phyloP scores from a whole-genome alignment of 768 basidiomycete species.

The Boletus barrowsii region DNA sequence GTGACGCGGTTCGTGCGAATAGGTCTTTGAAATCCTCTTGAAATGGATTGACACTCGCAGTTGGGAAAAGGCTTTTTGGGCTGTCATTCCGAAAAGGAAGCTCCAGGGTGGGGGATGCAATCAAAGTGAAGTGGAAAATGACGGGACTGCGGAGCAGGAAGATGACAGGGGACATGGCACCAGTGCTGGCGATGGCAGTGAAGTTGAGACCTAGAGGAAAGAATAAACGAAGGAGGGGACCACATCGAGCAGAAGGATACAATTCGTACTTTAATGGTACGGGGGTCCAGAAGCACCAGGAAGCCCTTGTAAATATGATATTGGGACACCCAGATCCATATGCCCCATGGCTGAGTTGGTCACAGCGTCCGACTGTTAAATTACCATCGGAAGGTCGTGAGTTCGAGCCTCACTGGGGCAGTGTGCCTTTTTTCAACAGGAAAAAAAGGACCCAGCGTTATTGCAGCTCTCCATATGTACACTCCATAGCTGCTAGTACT shows the following conservation, averaged over 20 bases:
- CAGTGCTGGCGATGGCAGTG: neutral
- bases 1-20: conserved; percentile 2
- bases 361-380: conserved; percentile 49
- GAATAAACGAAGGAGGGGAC: neutral
- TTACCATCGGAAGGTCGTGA: conserved; percentile 47
- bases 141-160: neutral
- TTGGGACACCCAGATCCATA: neutral
- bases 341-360: conserved; percentile 55
- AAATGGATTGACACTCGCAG: conserved; percentile 82
- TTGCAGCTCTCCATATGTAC: no score
- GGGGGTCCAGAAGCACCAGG: no score
- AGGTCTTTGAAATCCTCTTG: conserved; percentile 86
- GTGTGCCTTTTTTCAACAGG: conserved; percentile 8
- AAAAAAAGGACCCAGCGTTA: no score
- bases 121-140: conserved; percentile 12
- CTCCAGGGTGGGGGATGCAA: conserved; percentile 44
- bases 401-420: conserved; percentile 55
- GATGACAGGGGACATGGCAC: neutral
- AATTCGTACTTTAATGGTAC: no score
- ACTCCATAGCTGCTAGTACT: neutral
- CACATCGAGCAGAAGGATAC: no score
- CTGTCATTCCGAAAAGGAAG: conserved; percentile 92
- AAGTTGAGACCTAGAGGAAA: neutral
- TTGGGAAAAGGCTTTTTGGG: conserved; percentile 84
- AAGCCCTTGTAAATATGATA: no score